Base-by-base conservation (phyloP, 2,329 filamentous ascomycete genomes). In the Trichoderma polysporum region DNA sequence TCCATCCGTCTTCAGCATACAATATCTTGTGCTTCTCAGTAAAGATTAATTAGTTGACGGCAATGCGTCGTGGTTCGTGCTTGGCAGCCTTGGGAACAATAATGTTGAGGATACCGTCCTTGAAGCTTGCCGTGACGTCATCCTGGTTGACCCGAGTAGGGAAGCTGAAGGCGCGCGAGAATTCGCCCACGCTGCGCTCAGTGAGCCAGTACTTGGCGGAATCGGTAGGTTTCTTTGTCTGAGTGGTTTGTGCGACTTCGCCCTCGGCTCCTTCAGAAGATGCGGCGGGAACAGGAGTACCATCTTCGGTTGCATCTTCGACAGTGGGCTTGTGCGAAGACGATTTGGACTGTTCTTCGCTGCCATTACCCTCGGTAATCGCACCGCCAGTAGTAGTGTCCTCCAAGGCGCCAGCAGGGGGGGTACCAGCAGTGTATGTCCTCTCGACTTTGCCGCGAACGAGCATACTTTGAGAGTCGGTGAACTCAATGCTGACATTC, bases 401-500 rank as follows among this genome's bases (percentile, higher is more conserved):
- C 27, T 63, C 60, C 5, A 63, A 0, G 12, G 60, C 49, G 13
- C 60, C 81, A 25, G 84, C 80, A 2, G 67, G 68, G 12, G 4
- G 83, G 80, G 79, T 80, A 67, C 84, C 84, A 60, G 85, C 27
- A 4, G 60, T 83, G 75, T 85, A 83, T 69, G 80, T 80, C 69
- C 87, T 84, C 78, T 92, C 90, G 67, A 87, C 83, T 68, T 83
- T 86, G 72, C 91, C 91, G 63, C 85, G 86, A 73, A 93, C 82
- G 66, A 86, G 84, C 27, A 93, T 79, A 31, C 89, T 92, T 78
- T 90, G 86, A 22, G 84, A 81, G 76, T 93, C 90, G 66, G 86
- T 88, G 82, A 93, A 93, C 75, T 93, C 90, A 75, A 93, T 90
- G 75, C 84, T 82, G 74, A 93, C 80, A 74, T 92, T 83, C 70